Percentiles rank a stretch among this genome's conserved stretches.
phyloP scores from a whole-genome alignment of 2,329 filamentous ascomycete genomes.

The Cladosporium sp. region DNA sequence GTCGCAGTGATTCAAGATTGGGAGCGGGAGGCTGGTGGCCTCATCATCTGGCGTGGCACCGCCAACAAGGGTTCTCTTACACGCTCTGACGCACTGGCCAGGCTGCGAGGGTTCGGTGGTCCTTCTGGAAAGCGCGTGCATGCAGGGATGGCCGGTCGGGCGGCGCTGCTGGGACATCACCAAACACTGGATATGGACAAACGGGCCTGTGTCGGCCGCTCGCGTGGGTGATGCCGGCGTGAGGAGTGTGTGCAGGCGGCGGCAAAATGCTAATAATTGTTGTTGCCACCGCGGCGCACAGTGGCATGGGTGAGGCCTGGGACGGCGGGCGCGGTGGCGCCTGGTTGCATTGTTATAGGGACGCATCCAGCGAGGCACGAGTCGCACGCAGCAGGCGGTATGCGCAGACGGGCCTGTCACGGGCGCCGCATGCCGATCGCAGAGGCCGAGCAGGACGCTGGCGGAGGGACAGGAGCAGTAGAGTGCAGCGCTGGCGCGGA shows the following conservation, averaged over 20 bases:
- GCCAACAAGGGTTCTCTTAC: not conserved
- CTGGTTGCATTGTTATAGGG: too few species aligned
- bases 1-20: not conserved
- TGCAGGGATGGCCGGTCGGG: constrained; percentile 7
- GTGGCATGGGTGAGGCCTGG: not conserved
- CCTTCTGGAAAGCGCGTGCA: constrained; percentile 6
- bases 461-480: not conserved
- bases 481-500: constrained; percentile 4
- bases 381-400: constrained; percentile 1
- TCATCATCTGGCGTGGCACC: not conserved
- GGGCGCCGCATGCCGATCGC: not conserved
- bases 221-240: constrained; percentile 8
- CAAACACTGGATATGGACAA: not conserved
- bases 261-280: not conserved
- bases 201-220: constrained; percentile 11
- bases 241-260: not conserved
- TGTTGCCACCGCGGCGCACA: not conserved
- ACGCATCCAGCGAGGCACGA: too few species aligned
- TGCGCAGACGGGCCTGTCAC: not conserved
- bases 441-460: not conserved
- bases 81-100: not conserved
- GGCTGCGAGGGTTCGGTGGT: constrained; percentile 1
- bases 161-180: not conserved
- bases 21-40: not conserved
- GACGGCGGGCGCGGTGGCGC: too few species aligned